Evolutionary conservation across 768 basidiomycete species (phyloP).

Genomic region (Trichaptum fuscoviolaceum): DNA sequence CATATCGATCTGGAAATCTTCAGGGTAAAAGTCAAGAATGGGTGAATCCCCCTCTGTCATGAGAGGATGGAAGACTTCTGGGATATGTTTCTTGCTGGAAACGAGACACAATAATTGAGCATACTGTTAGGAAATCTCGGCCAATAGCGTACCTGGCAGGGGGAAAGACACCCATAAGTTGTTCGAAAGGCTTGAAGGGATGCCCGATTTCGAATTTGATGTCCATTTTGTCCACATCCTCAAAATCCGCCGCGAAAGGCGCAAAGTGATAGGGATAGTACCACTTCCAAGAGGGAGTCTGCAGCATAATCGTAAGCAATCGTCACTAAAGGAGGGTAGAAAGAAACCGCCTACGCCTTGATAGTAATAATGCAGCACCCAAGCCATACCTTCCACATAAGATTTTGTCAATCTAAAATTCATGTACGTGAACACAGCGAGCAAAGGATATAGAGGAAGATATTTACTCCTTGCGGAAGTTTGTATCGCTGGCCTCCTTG

Average conservation of each 20-base stretch:
- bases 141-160: slow-evolving; percentile 63
- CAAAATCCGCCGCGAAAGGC: slow-evolving; percentile 94
- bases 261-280: slow-evolving; percentile 99
- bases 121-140: background rate
- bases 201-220: slow-evolving; percentile 74
- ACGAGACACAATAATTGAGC: slow-evolving; percentile 9
- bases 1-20: slow-evolving; percentile 95
- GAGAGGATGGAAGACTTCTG: slow-evolving; percentile 74
- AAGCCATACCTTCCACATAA: slow-evolving; percentile 93
- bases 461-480: slow-evolving; percentile 69
- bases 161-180: slow-evolving; percentile 97
- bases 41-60: slow-evolving; percentile 87
- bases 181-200: slow-evolving; percentile 96
- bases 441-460: background rate
- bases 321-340: slow-evolving; percentile 8
- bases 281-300: slow-evolving; percentile 98
- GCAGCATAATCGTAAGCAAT: slow-evolving; percentile 4
- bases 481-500: slow-evolving; percentile 58
- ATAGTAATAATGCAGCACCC: slow-evolving; percentile 98
- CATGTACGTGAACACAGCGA: background rate
- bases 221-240: slow-evolving; percentile 69
- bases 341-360: slow-evolving; percentile 68
- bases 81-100: slow-evolving; percentile 81
- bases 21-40: slow-evolving; percentile 94
- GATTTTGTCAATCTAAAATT: slow-evolving; percentile 58